phyloP scores from a whole-genome alignment of 441 rosid species.

The Populus hybrid region DNA sequence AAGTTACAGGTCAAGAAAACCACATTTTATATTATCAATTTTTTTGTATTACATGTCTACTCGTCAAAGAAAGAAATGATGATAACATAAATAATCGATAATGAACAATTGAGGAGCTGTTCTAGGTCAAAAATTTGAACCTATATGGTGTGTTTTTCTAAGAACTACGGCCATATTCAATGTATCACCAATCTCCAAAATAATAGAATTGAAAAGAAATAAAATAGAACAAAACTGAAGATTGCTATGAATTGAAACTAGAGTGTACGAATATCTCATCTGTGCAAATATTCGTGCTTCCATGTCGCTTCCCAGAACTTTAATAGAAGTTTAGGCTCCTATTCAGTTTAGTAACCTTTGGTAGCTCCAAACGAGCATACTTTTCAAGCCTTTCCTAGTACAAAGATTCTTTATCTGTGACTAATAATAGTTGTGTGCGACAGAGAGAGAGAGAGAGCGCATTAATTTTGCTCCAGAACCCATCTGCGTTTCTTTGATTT shows the following conservation, averaged over 20 bases:
- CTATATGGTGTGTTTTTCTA: not conserved
- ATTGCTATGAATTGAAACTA: not conserved
- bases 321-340: too few species aligned
- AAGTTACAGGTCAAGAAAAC: not conserved
- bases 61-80: not conserved
- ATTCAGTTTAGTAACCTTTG: constrained; percentile 25
- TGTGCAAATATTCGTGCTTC: not conserved
- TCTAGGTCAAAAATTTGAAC: not conserved
- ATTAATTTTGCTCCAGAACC: not conserved
- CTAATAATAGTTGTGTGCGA: constrained; percentile 24
- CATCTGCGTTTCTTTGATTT: constrained; percentile 21
- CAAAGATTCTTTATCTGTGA: constrained; percentile 35
- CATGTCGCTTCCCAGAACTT: too few species aligned
- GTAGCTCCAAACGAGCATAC: constrained; percentile 44
- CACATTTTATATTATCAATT: not conserved
- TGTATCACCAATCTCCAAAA: not conserved
- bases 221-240: not conserved
- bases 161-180: not conserved
- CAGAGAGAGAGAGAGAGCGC: constrained; percentile 30
- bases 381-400: constrained; percentile 32
- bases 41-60: not conserved
- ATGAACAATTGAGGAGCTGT: not conserved
- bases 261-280: not conserved
- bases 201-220: not conserved
- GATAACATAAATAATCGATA: not conserved